Evolutionary conservation across 2,329 filamentous ascomycete genomes (phyloP).

Genomic region (Penicillium olsonii): DNA sequence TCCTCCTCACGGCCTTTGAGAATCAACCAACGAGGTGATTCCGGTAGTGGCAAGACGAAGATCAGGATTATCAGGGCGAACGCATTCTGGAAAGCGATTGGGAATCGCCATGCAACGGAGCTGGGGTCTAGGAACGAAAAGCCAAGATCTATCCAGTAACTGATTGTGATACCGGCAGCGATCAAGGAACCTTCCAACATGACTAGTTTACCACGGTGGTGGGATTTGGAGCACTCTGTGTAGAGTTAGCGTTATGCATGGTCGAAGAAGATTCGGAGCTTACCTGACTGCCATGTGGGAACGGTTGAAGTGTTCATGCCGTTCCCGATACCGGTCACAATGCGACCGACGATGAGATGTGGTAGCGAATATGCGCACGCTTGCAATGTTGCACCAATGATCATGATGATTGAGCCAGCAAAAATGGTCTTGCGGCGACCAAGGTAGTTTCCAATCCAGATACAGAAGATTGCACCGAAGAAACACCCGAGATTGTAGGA

Average conservation of each 20-base stretch:
- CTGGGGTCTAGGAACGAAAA: slow-evolving; percentile 53
- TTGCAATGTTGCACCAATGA: slow-evolving; percentile 53
- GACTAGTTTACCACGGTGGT: slow-evolving; percentile 52
- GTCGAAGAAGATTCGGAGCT: neutral
- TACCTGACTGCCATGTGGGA: slow-evolving; percentile 51
- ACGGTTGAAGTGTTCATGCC: slow-evolving; percentile 56
- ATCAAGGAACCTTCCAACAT: slow-evolving; percentile 54
- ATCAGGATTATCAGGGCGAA: slow-evolving; percentile 53
- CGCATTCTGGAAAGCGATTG: slow-evolving; percentile 57
- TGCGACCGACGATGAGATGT: slow-evolving; percentile 54
- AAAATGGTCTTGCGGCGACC: slow-evolving; percentile 56
- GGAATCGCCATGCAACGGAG: slow-evolving; percentile 53
- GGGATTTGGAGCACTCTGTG: slow-evolving; percentile 49
- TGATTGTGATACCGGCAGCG: slow-evolving; percentile 49
- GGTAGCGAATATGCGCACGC: slow-evolving; percentile 48
- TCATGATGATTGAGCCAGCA: slow-evolving; percentile 51
- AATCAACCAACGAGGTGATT: slow-evolving; percentile 59
- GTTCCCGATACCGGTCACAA: slow-evolving; percentile 56
- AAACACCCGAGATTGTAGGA: slow-evolving; percentile 55
- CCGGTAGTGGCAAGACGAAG: slow-evolving; percentile 52
- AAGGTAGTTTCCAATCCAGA: slow-evolving; percentile 54
- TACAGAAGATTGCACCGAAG: slow-evolving; percentile 51
- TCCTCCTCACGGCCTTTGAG: slow-evolving; percentile 55
- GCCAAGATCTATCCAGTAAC: slow-evolving; percentile 52
- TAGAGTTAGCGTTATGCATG: neutral